Percentiles rank a stretch among this genome's conserved stretches.
These are phyloP conservation scores for Hypericum androsaemum DNA, from an alignment of 345 rosid genomes.

Conservation along the genomic window DNA sequence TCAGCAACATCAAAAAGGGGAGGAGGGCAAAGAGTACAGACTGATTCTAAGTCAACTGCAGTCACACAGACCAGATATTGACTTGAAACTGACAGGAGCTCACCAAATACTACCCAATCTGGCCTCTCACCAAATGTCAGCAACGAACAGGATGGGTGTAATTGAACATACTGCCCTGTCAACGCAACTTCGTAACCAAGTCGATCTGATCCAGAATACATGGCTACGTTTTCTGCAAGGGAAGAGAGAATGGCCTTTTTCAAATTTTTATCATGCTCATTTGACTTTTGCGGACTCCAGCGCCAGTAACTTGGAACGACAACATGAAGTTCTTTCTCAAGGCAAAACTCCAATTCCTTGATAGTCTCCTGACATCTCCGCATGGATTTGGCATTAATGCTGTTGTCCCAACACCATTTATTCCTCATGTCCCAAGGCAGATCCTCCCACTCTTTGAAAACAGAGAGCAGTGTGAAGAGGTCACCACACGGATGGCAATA, in stretches of 20 bases:
- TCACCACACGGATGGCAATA: conserved; percentile 79
- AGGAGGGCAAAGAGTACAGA: conserved; percentile 49
- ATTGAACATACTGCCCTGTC: conserved; percentile 63
- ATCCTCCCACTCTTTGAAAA: conserved; percentile 70
- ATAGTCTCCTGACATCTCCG: conserved; percentile 79
- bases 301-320: conserved; percentile 51
- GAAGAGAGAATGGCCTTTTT: conserved; percentile 59
- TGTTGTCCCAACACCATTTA: conserved; percentile 88
- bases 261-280: conserved; percentile 35
- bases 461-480: conserved; percentile 77
- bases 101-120: conserved; percentile 80
- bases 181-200: conserved; percentile 82
- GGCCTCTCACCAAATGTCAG: conserved; percentile 72
- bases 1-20: conserved; percentile 50
- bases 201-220: conserved; percentile 72
- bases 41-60: conserved; percentile 59
- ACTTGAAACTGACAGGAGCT: conserved; percentile 45
- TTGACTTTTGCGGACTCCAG: conserved; percentile 49
- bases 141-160: conserved; percentile 85
- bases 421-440: conserved; percentile 40
- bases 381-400: conserved; percentile 88
- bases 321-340: conserved; percentile 49
- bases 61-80: conserved; percentile 84
- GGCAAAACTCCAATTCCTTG: conserved; percentile 55
- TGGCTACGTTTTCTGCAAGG: conserved; percentile 76